Conservation (phyloP, 441 rosid species). For the Pelargonium myrrhifolium region DNA sequence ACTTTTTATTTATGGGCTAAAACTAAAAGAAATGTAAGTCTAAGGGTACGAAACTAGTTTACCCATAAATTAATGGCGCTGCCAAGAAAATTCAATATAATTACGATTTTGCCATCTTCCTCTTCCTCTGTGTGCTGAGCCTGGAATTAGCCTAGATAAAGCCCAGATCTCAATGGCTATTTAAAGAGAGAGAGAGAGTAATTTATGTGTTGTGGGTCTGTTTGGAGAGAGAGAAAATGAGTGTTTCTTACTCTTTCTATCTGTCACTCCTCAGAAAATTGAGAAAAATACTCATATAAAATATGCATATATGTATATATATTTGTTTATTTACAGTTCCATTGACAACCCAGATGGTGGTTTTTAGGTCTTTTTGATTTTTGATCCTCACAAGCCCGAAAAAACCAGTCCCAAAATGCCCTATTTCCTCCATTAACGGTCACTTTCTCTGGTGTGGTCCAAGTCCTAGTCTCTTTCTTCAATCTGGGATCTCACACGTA, state of each 20-base stretch:
- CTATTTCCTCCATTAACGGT: conserved; percentile 29
- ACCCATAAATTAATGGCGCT: too few relatives aligned
- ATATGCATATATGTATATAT: too few relatives aligned
- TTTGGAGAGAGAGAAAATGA: background rate
- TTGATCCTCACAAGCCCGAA: conserved; percentile 5
- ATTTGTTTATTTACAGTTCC: background rate
- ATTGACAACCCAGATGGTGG: conserved; percentile 3
- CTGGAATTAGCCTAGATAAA: background rate
- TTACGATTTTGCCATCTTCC: background rate
- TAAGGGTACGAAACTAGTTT: too few relatives aligned
- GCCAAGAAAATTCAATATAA: too few relatives aligned
- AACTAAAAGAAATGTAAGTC: too few relatives aligned
- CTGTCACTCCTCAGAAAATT: background rate
- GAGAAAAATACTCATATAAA: too few relatives aligned
- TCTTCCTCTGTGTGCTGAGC: background rate
- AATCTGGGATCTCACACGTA: conserved; percentile 5
- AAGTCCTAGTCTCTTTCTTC: background rate
- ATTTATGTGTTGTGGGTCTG: background rate
- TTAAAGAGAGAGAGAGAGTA: background rate
- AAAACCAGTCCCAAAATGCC: conserved; percentile 20
- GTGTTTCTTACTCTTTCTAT: conserved; percentile 8
- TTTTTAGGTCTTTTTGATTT: background rate
- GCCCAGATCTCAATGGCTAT: background rate
- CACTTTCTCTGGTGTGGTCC: conserved; percentile 11
- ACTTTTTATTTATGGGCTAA: too few relatives aligned